Percentiles rank a stretch among this genome's conserved stretches.
Conservation (phyloP, 1,139 yeast genomes). For the Suhomyces coccinellae region DNA sequence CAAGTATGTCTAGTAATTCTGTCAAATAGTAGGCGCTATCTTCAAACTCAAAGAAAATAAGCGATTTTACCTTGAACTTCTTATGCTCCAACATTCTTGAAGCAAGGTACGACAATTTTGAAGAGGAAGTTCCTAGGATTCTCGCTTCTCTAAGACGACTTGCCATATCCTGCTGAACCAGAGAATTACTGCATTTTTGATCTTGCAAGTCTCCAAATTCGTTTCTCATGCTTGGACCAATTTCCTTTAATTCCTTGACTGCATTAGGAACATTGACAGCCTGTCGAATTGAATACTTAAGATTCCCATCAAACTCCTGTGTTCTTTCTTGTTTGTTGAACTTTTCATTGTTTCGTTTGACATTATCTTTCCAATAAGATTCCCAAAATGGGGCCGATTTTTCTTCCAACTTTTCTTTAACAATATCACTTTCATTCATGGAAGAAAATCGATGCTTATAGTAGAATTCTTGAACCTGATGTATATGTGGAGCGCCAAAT, state of each 20-base stretch:
- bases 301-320: slow-evolving; percentile 16
- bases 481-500: slow-evolving; percentile 63
- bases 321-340: slow-evolving; percentile 31
- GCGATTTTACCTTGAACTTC: slow-evolving; percentile 46
- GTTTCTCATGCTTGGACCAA: neutral
- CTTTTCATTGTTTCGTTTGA: slow-evolving; percentile 34
- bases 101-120: slow-evolving; percentile 60
- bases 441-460: slow-evolving; percentile 51
- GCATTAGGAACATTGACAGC: slow-evolving; percentile 16
- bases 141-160: slow-evolving; percentile 30
- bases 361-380: slow-evolving; percentile 48
- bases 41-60: slow-evolving; percentile 70
- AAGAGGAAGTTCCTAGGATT: slow-evolving; percentile 58
- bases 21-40: slow-evolving; percentile 69
- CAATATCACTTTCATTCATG: slow-evolving; percentile 25
- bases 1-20: slow-evolving; percentile 61
- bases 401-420: slow-evolving; percentile 30
- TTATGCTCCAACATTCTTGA: slow-evolving; percentile 55
- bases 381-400: slow-evolving; percentile 51
- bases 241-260: slow-evolving; percentile 9
- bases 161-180: neutral
- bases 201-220: neutral
- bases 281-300: slow-evolving; percentile 5
- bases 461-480: slow-evolving; percentile 51
- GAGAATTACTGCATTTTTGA: neutral